Base-by-base conservation (phyloP, 2,329 filamentous ascomycete genomes). In the Akanthomyces uredinophilus region DNA sequence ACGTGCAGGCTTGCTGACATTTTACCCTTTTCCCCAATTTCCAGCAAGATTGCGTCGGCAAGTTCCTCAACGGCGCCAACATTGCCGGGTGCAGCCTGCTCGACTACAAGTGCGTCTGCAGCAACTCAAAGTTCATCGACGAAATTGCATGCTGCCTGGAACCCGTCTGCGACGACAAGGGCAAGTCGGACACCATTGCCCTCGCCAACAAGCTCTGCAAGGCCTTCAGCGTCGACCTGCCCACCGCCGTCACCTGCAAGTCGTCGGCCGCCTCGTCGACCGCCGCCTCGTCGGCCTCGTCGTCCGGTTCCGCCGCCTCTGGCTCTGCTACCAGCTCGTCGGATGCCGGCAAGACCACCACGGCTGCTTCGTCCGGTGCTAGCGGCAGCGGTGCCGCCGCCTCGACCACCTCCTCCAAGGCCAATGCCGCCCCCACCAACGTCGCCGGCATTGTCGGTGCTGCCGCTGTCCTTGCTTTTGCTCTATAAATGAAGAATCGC, bases 61-160 rank as follows among this genome's bases (percentile, higher is more conserved):
- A 72, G 54, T 74, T 69, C 69, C 74, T 73, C 29, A 67, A 65
- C 27, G 73, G 73, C 49, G 66, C 60, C 22, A 65, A 66, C 44
- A 74, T 79, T 59, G 75, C 70, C 56, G 75, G 73, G 65, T 79
- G 77, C 69, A 68, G 67, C 32, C 64, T 68, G 50, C 65, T 75
- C 67, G 75, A 78, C 70, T 69, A 77, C 63, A 68, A 65, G 59
- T 79, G 77, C 69, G 71, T 79, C 68, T 79, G 77, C 72, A 69
- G 67, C 68, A 77, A 78, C 71, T 53, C 66, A 52, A 60, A 70
- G 49, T 79, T 79, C 72, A 70, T 79, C 61, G 64, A 67, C 64
- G 66, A 66, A 65, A 77, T 79, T 53, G 74, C 77, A 57, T 79
- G 77, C 73, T 79, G 77, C 66, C 70, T 79, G 56, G 67, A 68